Evolutionary conservation across 2,329 filamentous ascomycete species (phyloP).

Genomic region (Pyrenochaeta sp.): DNA sequence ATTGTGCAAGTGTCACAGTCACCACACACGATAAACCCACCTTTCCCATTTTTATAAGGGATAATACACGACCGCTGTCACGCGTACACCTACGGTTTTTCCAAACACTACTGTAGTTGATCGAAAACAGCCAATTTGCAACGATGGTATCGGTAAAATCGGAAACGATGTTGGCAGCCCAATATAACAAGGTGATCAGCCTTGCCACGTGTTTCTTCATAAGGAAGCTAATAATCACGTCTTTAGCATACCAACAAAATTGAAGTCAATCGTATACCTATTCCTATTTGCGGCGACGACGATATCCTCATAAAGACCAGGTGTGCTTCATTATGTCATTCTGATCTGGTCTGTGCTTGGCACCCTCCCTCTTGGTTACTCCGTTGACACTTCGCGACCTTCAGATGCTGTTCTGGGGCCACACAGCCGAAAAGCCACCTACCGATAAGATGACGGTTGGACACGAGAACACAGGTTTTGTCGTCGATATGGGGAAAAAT

Average conservation of each 20-base stretch:
- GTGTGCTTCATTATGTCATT: slow-evolving; percentile 28
- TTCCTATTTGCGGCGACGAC: slow-evolving; percentile 10
- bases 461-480: slow-evolving; percentile 55
- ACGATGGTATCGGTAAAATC: too few relatives aligned
- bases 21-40: too few relatives aligned
- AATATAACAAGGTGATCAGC: slow-evolving; percentile 3
- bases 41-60: too few relatives aligned
- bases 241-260: not conserved
- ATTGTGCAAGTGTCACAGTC: too few relatives aligned
- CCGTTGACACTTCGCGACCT: not conserved
- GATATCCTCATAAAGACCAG: slow-evolving; percentile 24
- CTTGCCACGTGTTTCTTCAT: too few relatives aligned
- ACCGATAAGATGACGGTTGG: slow-evolving; percentile 43
- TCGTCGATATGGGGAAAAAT: slow-evolving; percentile 43
- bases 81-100: too few relatives aligned
- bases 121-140: too few relatives aligned
- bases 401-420: slow-evolving; percentile 9
- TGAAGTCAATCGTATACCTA: slow-evolving; percentile 18
- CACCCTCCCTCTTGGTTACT: too few relatives aligned
- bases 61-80: too few relatives aligned
- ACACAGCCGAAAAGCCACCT: slow-evolving; percentile 1
- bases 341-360: slow-evolving; percentile 18
- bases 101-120: too few relatives aligned
- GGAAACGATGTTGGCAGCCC: slow-evolving; percentile 2
- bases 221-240: slow-evolving; percentile 2